Base-by-base conservation (phyloP, 306 rosid species). In the Begonia loranthoides region DNA sequence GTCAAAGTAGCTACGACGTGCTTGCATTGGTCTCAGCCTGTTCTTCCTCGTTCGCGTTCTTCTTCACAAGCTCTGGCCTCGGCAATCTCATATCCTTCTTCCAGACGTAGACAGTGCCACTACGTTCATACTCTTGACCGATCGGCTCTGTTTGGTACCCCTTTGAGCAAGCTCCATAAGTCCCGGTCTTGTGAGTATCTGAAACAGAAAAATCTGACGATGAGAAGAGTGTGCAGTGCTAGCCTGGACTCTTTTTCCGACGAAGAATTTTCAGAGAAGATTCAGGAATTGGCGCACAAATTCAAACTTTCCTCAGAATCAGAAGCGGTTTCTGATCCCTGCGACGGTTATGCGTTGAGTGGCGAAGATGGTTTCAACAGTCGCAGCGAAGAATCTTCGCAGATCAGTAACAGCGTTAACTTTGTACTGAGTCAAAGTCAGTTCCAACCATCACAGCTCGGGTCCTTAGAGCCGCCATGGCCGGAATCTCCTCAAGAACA, bases 231-330 rank as follows among this genome's bases (percentile, higher is more conserved):
- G 8, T 80, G 75, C 73, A 78, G 82, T 53, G 93, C 89, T 10
- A 71, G 72, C 71, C 57, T 79, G 10, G 78, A 79, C 15, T 66
- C 79, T 0, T 83, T 79, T 51, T 83, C 96, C 1, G 94, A 83
- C 15, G 99, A 92, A 19, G 93, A 87, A 46, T 92, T 86, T 66
- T 78, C 80, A 0, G 80, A 73, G 79, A 76, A 75, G 52, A 78
- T 87, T 15, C 88, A 79, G 22, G 96, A 92, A 43, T 56, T 87
- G 39, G 75, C 93, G 0, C 67, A 80, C 12, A 63, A 79, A 43
- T 92, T 83, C 67, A 86, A 86, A 39, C 48, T 70, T 3, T 65
- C 82, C 0, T 59, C 50, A 1, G 68, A 67, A 6, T 48, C 16
- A 6, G 62, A 51, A 2, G 52, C 13, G 16, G 10, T 46, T 49